A percentile compares a stretch with the other conserved stretches of the same genome.
Evolutionary conservation across 176 grass and related monocot genomes (phyloP).

Genomic region (Eragrostis nindensis): DNA sequence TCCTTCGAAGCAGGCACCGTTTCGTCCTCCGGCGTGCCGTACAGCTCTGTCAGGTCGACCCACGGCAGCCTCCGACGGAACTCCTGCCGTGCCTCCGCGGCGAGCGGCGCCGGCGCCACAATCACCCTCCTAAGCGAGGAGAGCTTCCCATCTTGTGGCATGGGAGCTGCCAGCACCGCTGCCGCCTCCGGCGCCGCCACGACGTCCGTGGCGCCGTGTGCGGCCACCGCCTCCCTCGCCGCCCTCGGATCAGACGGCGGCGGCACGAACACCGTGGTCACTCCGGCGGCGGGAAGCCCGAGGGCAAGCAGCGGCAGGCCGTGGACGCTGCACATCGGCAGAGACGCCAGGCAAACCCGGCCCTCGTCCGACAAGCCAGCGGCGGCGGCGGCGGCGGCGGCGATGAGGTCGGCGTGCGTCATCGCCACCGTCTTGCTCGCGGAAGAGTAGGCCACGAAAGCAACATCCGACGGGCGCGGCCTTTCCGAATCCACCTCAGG

Average conservation of each 20-base stretch:
- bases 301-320: constrained; percentile 45
- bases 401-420: constrained; percentile 48
- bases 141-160: constrained; percentile 4
- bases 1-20: not conserved
- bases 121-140: constrained; percentile 32
- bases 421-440: not conserved
- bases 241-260: not conserved
- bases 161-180: constrained; percentile 3
- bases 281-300: constrained; percentile 25
- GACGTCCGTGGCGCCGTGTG: constrained; percentile 44
- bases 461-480: constrained; percentile 13
- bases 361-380: not conserved
- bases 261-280: constrained; percentile 33
- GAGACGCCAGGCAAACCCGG: constrained; percentile 35
- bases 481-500: too few relatives aligned
- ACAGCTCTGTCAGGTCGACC: constrained; percentile 26
- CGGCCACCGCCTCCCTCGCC: constrained; percentile 10
- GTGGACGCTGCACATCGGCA: constrained; percentile 37
- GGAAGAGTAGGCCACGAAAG: constrained; percentile 39
- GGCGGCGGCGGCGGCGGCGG: not conserved
- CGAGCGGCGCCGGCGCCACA: not conserved
- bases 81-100: not conserved
- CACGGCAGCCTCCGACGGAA: constrained; percentile 44
- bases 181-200: constrained; percentile 28
- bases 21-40: not conserved